Percentiles rank a stretch among this genome's conserved stretches.
phyloP scores from a whole-genome alignment of 2,329 filamentous ascomycete genomes.

The Aspergillus japonicus region DNA sequence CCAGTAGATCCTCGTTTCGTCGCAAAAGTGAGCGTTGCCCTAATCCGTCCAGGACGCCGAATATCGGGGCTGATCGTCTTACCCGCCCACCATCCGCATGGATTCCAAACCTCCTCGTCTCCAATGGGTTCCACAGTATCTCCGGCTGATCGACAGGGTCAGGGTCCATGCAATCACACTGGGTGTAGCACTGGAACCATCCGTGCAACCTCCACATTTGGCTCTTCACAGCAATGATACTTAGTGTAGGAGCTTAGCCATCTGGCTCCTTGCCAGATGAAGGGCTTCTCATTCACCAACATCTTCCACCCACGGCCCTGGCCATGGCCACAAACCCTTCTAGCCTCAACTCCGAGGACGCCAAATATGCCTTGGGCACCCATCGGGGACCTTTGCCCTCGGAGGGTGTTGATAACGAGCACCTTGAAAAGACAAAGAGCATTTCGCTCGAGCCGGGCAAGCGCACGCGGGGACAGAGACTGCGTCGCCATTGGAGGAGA shows the following conservation, averaged over 20 bases:
- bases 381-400: slow-evolving; percentile 30
- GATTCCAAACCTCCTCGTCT: slow-evolving; percentile 5
- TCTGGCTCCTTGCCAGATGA: neutral
- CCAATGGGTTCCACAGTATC: slow-evolving; percentile 7
- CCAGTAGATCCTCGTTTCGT: slow-evolving; percentile 7
- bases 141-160: slow-evolving; percentile 11
- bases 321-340: slow-evolving; percentile 28
- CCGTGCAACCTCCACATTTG: neutral
- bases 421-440: slow-evolving; percentile 29
- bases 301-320: neutral
- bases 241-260: neutral
- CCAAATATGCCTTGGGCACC: slow-evolving; percentile 32
- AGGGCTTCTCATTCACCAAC: neutral
- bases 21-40: slow-evolving; percentile 7
- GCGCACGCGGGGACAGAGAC: slow-evolving; percentile 26
- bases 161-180: neutral
- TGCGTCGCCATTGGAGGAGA: slow-evolving; percentile 37
- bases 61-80: slow-evolving; percentile 14
- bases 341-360: slow-evolving; percentile 27
- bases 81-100: slow-evolving; percentile 15
- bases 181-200: neutral
- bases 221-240: neutral
- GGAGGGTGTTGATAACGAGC: slow-evolving; percentile 24
- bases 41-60: neutral
- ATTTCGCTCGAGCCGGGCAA: slow-evolving; percentile 26